phyloP scores from a whole-genome alignment of 2,329 filamentous ascomycete genomes.

The Tetracladium maxilliforme region DNA sequence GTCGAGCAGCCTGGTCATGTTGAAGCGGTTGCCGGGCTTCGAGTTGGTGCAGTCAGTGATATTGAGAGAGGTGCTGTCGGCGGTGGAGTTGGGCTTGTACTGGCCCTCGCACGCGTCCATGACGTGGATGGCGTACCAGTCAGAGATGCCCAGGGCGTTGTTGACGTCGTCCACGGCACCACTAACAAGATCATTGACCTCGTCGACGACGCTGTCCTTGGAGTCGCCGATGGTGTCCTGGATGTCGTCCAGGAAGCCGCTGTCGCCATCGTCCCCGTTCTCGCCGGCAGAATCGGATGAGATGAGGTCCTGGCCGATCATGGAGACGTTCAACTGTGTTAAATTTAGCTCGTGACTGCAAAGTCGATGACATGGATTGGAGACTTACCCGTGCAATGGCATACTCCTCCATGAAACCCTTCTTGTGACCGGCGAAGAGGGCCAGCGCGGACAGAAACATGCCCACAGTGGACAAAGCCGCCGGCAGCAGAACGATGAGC shows the following conservation, averaged over 20 bases:
- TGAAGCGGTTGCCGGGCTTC: conserved; percentile 28
- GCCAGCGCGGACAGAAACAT: conserved; percentile 43
- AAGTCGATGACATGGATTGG: no score
- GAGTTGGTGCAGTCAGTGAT: conserved; percentile 37
- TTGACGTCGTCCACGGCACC: no score
- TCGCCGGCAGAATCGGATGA: conserved; percentile 7
- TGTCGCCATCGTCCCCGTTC: conserved; percentile 14
- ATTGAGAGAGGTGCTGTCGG: conserved; percentile 27
- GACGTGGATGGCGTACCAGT: conserved; percentile 47
- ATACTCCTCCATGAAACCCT: conserved; percentile 38
- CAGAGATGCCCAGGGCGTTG: conserved; percentile 33
- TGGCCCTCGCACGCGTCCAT: conserved; percentile 41
- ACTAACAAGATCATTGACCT: conserved; percentile 23
- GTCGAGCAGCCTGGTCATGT: conserved; percentile 33
- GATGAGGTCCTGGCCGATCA: conserved; percentile 25
- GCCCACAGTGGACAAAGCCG: conserved; percentile 32
- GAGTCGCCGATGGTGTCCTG: conserved; percentile 18
- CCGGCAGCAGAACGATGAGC: conserved; percentile 33
- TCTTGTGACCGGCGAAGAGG: conserved; percentile 44
- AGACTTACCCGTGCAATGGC: conserved; percentile 36
- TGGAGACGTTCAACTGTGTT: conserved; percentile 43
- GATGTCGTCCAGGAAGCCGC: conserved; percentile 20
- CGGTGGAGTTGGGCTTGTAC: conserved; percentile 16
- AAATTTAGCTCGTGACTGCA: no score
- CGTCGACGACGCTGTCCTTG: conserved; percentile 19